A percentile compares a stretch with the other conserved stretches of the same genome.
These are phyloP conservation scores for Phallus indusiatus DNA, from an alignment of 768 basidiomycete species.

Conservation along the genomic window DNA sequence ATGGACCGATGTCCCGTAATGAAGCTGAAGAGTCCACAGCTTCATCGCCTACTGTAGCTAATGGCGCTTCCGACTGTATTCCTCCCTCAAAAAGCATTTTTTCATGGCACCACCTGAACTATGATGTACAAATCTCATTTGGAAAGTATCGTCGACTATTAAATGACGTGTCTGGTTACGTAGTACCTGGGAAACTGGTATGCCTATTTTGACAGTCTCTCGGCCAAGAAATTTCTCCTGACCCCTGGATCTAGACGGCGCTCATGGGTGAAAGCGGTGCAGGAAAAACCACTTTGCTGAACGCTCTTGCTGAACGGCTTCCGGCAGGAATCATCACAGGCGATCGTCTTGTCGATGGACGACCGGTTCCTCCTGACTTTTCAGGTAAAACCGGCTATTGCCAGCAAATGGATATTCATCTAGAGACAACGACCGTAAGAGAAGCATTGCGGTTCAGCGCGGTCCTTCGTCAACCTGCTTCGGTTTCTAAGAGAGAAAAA, in stretches of 20 bases:
- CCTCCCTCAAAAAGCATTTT: slow-evolving; percentile 39
- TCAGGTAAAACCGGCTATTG: slow-evolving; percentile 68
- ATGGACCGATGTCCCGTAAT: slow-evolving; percentile 3
- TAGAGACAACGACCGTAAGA: slow-evolving; percentile 64
- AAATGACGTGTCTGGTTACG: slow-evolving; percentile 70
- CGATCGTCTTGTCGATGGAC: slow-evolving; percentile 56
- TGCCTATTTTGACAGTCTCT: slow-evolving; percentile 8
- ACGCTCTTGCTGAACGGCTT: slow-evolving; percentile 65
- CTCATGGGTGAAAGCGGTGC: slow-evolving; percentile 57
- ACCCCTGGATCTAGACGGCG: slow-evolving; percentile 37
- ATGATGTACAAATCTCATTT: slow-evolving; percentile 47
- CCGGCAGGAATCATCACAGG: slow-evolving; percentile 60
- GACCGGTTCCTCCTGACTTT: slow-evolving; percentile 46
- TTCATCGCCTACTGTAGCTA: slow-evolving; percentile 13
- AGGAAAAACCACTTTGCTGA: slow-evolving; percentile 71
- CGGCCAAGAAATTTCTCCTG: slow-evolving; percentile 24
- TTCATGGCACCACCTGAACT: slow-evolving; percentile 69
- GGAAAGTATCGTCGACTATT: slow-evolving; percentile 41
- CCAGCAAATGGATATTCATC: slow-evolving; percentile 80
- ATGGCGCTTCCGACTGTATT: slow-evolving; percentile 23
- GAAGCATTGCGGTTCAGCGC: slow-evolving; percentile 79
- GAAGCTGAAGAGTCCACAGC: not conserved
- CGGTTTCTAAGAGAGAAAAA: slow-evolving; percentile 59
- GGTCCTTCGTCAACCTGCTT: slow-evolving; percentile 61
- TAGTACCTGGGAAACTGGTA: slow-evolving; percentile 67